Base-by-base conservation (phyloP, 805 yeast genomes). In the Wickerhamiella australiensis region DNA sequence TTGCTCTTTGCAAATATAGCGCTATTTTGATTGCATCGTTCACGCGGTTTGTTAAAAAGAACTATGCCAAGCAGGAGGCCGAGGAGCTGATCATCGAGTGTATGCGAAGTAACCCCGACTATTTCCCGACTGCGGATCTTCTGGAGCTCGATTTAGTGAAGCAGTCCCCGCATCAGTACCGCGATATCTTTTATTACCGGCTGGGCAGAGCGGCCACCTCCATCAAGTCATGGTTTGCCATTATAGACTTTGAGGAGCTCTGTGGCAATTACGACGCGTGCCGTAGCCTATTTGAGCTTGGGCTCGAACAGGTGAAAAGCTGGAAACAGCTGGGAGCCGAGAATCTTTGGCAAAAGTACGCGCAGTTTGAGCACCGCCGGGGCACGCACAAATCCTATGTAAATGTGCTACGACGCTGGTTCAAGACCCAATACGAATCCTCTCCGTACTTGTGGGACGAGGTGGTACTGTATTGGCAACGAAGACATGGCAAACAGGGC, bases 201-300 rank as follows among this genome's bases (percentile, higher is more conserved):
- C 7, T 33, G 38, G 5, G 15, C 20, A 33, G 4, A 15, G 4
- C 38, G 38, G 8, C 20, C 38, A 33, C 38, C 20, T 15, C 20
- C 18, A 9, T 33, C 8, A 15, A 33, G 18, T 15, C 38, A 9
- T 33, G 38, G 38, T 17, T 33, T 9, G 38, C 38, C 9, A 9
- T 88, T 1, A 73, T 21, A 3, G 38, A 72, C 3, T 71, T 88
- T 54, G 97, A 90, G 62, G 68, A 66, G 46, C 68, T 68, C 21
- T 62, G 85, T 22, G 83, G 80, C 17, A 96, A 92, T 52, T 61
- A 68, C 35, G 82, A 77, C 2, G 68, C 97, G 46, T 74, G 80
- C n/a, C 67, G 76, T 22, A 80, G 77, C 0, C 71, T 90, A 3
- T 81, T 68, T 56, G 74, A 76, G 27, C 55, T 82, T 5, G 82